A percentile compares a stretch with the other conserved stretches of the same genome.
These are phyloP conservation scores for Mallotus japonicus DNA, from an alignment of 441 rosid species.

Conservation along the genomic window DNA sequence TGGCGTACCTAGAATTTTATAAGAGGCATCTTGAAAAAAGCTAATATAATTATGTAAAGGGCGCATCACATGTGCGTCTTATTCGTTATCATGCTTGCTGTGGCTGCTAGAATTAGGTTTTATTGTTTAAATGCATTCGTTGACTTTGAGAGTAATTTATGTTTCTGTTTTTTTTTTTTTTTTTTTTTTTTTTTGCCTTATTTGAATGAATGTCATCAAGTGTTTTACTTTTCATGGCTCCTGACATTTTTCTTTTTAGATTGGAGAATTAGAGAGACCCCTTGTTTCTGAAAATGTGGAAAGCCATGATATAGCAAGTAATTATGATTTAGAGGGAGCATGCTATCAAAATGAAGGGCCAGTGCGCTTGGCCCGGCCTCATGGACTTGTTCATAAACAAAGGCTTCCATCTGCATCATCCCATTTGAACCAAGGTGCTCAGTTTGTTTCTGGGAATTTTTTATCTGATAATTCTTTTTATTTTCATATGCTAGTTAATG, in stretches of 20 bases:
- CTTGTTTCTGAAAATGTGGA: constrained; percentile 58
- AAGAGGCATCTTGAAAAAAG: background rate
- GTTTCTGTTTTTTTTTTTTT: background rate
- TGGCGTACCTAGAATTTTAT: background rate
- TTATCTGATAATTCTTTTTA: constrained; percentile 3
- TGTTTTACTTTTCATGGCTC: background rate
- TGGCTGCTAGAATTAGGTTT: background rate
- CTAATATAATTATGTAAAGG: background rate
- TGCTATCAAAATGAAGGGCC: constrained; percentile 63
- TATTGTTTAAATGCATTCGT: background rate
- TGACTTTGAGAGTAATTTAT: background rate
- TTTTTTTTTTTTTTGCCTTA: background rate
- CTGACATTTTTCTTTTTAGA: constrained; percentile 35
- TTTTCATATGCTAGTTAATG: constrained; percentile 3
- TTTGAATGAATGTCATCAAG: background rate
- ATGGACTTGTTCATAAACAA: constrained; percentile 64
- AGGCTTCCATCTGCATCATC: constrained; percentile 56
- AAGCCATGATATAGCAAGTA: constrained; percentile 53
- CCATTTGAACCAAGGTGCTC: constrained; percentile 44
- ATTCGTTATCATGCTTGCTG: background rate
- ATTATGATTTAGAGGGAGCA: constrained; percentile 72
- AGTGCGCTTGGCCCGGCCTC: constrained; percentile 42
- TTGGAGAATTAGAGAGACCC: constrained; percentile 69
- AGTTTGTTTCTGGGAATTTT: background rate
- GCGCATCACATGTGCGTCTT: background rate